Conservation (phyloP, 73 alveolate genomes). For the Paramecium sonneborni region DNA sequence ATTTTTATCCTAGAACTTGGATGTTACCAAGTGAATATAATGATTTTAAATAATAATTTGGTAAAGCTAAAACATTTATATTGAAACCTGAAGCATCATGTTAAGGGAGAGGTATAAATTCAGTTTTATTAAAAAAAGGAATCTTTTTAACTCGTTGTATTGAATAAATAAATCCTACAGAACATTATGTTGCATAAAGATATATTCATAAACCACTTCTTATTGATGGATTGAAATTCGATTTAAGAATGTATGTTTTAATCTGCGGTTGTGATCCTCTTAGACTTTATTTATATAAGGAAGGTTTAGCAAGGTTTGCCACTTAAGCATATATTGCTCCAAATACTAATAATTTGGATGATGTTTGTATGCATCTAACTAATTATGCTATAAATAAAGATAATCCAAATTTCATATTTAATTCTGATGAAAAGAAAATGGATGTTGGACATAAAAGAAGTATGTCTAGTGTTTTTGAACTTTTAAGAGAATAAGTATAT, state of each 20-base stretch:
- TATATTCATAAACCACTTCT: slow-evolving; percentile 92
- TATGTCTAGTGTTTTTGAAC: slow-evolving; percentile 56
- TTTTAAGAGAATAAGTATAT: background rate
- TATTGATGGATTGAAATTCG: slow-evolving; percentile 92
- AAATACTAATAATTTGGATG: slow-evolving; percentile 74
- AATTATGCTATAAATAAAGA: slow-evolving; percentile 90
- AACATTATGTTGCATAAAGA: slow-evolving; percentile 86
- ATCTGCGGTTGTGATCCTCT: slow-evolving; percentile 93
- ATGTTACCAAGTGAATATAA: slow-evolving; percentile 82
- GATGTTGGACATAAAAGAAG: slow-evolving; percentile 89
- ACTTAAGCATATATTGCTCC: slow-evolving; percentile 89
- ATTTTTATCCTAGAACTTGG: slow-evolving; percentile 91
- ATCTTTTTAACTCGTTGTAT: slow-evolving; percentile 78
- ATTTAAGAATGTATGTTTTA: slow-evolving; percentile 92
- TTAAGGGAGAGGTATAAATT: slow-evolving; percentile 76
- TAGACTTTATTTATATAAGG: slow-evolving; percentile 87
- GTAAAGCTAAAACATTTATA: slow-evolving; percentile 79
- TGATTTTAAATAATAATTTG: slow-evolving; percentile 75
- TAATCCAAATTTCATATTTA: slow-evolving; percentile 75
- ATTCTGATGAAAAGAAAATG: slow-evolving; percentile 78
- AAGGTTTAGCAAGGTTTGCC: slow-evolving; percentile 97
- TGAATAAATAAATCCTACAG: slow-evolving; percentile 75
- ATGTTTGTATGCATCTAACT: slow-evolving; percentile 89
- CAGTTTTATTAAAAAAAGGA: slow-evolving; percentile 17
- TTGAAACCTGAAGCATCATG: slow-evolving; percentile 87